phyloP scores from a whole-genome alignment of 2,329 filamentous ascomycete genomes.

The Pseudocercospora pini-densiflorae region DNA sequence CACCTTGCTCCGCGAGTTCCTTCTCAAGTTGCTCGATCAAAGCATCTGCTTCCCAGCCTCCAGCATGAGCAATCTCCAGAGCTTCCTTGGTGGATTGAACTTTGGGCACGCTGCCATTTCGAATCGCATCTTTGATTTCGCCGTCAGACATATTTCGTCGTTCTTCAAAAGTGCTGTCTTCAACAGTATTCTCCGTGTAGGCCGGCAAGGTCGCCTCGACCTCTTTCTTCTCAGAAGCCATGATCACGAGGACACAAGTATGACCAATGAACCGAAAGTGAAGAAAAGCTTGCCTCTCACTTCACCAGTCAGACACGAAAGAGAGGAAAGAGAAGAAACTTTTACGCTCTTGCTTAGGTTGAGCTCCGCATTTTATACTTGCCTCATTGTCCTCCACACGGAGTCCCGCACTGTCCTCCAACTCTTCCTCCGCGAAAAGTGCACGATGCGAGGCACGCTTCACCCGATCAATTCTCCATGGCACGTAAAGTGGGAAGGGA shows the following conservation, averaged over 20 bases:
- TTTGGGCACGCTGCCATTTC: constrained; percentile 34
- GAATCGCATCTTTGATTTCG: constrained; percentile 37
- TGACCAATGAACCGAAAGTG: neutral
- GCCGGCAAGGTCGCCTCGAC: constrained; percentile 25
- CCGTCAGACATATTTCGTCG: constrained; percentile 29
- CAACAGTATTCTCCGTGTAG: constrained; percentile 27
- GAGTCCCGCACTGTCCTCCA: constrained; percentile 12
- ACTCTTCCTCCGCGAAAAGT: constrained; percentile 4
- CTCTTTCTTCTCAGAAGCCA: constrained; percentile 29
- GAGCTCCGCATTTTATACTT: constrained; percentile 15
- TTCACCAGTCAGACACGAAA: neutral
- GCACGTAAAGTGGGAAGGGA: constrained; percentile 1
- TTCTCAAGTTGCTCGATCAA: constrained; percentile 49
- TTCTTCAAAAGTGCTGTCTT: constrained; percentile 30
- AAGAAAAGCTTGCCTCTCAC: neutral
- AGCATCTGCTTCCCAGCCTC: constrained; percentile 51
- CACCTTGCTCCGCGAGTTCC: constrained; percentile 41
- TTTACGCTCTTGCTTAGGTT: neutral
- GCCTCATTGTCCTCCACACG: neutral
- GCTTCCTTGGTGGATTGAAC: constrained; percentile 36
- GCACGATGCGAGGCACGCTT: constrained; percentile 11
- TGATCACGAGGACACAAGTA: constrained; percentile 8
- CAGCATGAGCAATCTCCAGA: constrained; percentile 37
- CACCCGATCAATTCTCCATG: constrained; percentile 16
- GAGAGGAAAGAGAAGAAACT: constrained; percentile 1